phyloP scores from a whole-genome alignment of 495 filamentous ascomycete species.

The Neurospora terricola region DNA sequence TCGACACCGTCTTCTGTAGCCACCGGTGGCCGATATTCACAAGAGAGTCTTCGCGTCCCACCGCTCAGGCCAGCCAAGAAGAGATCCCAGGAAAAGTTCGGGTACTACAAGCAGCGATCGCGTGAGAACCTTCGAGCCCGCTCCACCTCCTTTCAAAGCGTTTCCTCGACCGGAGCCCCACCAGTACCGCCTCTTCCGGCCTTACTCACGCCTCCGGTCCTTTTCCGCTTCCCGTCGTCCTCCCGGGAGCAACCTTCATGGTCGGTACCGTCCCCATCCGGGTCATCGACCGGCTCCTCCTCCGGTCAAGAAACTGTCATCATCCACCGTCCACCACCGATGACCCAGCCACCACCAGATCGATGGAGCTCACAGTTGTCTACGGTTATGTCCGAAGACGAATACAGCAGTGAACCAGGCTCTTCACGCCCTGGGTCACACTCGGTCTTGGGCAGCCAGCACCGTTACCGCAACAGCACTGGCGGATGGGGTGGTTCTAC shows the following conservation, averaged over 20 bases:
- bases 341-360: slow-evolving; percentile 31
- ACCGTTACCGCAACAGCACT: slow-evolving; percentile 27
- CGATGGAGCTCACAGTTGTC: slow-evolving; percentile 70
- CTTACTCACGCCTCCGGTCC: slow-evolving; percentile 20
- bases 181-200: slow-evolving; percentile 27
- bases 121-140: slow-evolving; percentile 37
- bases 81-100: slow-evolving; percentile 35
- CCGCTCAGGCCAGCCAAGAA: slow-evolving; percentile 35
- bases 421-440: slow-evolving; percentile 35
- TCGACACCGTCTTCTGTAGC: slow-evolving; percentile 28
- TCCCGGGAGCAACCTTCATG: slow-evolving; percentile 18
- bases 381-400: slow-evolving; percentile 59
- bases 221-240: slow-evolving; percentile 14
- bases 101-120: slow-evolving; percentile 38
- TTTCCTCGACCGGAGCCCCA: slow-evolving; percentile 25
- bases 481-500: slow-evolving; percentile 26
- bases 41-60: slow-evolving; percentile 44
- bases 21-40: slow-evolving; percentile 34
- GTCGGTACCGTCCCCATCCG: slow-evolving; percentile 8
- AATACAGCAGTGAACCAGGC: slow-evolving; percentile 28
- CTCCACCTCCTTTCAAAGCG: slow-evolving; percentile 36
- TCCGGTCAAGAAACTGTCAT: slow-evolving; percentile 4
- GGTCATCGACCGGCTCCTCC: slow-evolving; percentile 15
- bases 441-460: slow-evolving; percentile 21
- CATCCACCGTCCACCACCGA: slow-evolving; percentile 16